Evolutionary conservation across 306 rosid species (phyloP).

Genomic region (Gynostemma pentaphyllum): DNA sequence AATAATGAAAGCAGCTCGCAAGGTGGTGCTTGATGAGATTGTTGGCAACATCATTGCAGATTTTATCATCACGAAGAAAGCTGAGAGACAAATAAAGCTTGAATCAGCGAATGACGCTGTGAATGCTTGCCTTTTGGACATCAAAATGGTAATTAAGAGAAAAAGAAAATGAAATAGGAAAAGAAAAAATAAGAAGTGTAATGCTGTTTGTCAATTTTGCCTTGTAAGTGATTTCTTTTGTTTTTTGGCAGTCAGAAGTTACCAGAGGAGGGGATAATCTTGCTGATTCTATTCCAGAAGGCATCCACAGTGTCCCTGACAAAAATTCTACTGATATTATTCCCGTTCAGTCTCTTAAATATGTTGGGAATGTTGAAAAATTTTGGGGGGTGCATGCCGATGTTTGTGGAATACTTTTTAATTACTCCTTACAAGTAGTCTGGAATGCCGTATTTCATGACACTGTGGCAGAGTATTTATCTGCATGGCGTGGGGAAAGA

Average conservation of each 20-base stretch:
- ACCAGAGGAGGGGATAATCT: constrained; percentile 23
- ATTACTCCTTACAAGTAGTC: constrained; percentile 64
- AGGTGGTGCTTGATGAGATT: constrained; percentile 79
- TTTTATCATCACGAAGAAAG: constrained; percentile 45
- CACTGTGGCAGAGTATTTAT: constrained; percentile 37
- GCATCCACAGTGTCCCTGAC: constrained; percentile 19
- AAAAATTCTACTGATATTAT: constrained; percentile 17
- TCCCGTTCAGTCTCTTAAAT: constrained; percentile 29
- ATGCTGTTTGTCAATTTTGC: constrained; percentile 1
- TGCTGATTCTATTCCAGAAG: constrained; percentile 25
- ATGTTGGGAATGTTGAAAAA: constrained; percentile 68
- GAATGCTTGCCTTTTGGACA: constrained; percentile 21
- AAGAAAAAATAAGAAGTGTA: neutral
- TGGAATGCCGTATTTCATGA: constrained; percentile 92
- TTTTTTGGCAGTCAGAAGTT: constrained; percentile 37
- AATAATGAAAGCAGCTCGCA: constrained; percentile 75
- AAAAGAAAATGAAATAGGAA: constrained; percentile 2
- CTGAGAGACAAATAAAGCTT: constrained; percentile 27
- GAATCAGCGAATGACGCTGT: constrained; percentile 30
- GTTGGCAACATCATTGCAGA: constrained; percentile 62
- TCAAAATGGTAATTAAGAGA: constrained; percentile 33
- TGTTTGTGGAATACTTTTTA: constrained; percentile 53
- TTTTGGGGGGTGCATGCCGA: constrained; percentile 55
- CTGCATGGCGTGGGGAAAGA: constrained; percentile 62
- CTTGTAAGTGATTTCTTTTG: constrained; percentile 22